Conservation (phyloP, 208 protist species). For the Leishmania mexicana region DNA sequence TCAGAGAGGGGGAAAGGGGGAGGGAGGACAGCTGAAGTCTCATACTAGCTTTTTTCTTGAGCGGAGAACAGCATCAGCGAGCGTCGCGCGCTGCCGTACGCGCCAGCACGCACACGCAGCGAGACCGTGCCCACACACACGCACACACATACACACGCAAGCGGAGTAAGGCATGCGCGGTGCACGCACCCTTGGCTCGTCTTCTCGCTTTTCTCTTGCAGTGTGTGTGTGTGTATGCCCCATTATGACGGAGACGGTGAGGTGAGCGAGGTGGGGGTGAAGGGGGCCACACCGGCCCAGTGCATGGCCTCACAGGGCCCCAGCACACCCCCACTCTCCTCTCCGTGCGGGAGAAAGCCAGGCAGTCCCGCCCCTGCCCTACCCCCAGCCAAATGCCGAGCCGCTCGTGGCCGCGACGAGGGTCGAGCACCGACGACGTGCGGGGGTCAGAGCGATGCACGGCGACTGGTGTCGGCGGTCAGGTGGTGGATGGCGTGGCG, state of each 20-base stretch:
- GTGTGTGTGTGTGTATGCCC: background rate
- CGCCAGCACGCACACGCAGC: background rate
- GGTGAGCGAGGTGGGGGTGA: too few species aligned
- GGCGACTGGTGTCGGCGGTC: too few species aligned
- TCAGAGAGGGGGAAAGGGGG: background rate
- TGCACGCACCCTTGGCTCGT: background rate
- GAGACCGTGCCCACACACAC: background rate
- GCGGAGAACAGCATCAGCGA: background rate
- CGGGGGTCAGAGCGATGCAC: too few species aligned
- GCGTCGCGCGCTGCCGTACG: background rate
- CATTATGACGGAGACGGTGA: background rate
- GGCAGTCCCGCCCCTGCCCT: too few species aligned
- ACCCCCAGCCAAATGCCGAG: too few species aligned
- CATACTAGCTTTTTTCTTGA: background rate
- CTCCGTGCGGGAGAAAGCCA: too few species aligned
- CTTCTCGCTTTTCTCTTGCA: background rate
- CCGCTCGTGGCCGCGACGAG: too few species aligned
- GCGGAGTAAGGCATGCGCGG: background rate
- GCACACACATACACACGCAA: background rate
- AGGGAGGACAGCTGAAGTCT: background rate
- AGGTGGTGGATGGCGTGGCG: too few species aligned
- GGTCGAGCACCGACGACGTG: too few species aligned
- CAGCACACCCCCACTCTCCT: too few species aligned
- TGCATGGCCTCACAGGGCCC: background rate
- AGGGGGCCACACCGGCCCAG: background rate